Conservation (phyloP, 208 protist species). For the Porcisia deanei region DNA sequence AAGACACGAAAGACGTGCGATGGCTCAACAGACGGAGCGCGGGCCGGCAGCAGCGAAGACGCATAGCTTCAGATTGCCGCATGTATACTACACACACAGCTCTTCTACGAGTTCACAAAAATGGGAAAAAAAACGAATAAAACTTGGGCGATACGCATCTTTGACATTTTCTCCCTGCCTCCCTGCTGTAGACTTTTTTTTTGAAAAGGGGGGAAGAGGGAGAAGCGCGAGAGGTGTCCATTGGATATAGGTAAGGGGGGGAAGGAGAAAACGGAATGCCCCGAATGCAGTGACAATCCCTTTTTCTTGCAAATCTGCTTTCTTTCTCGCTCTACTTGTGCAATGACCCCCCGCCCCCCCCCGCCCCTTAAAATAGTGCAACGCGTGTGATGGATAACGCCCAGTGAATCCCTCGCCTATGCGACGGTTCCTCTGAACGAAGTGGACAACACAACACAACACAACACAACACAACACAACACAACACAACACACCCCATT, state of each 20-base stretch:
- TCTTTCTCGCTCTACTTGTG: not conserved
- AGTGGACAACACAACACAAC: too few relatives aligned
- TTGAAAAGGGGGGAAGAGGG: not conserved
- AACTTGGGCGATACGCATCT: too few relatives aligned
- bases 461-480: too few relatives aligned
- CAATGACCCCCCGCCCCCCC: not conserved
- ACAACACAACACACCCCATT: too few relatives aligned
- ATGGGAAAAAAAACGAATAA: too few relatives aligned
- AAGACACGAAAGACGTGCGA: too few relatives aligned
- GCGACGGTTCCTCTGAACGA: too few relatives aligned
- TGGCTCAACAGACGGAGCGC: too few relatives aligned
- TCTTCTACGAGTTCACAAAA: not conserved
- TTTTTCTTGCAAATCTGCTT: not conserved
- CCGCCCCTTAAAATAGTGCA: not conserved
- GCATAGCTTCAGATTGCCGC: not conserved
- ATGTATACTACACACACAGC: not conserved
- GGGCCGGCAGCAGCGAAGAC: not conserved
- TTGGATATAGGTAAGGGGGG: not conserved
- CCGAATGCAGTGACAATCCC: not conserved
- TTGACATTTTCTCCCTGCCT: too few relatives aligned
- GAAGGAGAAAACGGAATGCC: not conserved
- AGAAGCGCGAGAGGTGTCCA: not conserved
- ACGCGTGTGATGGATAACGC: too few relatives aligned
- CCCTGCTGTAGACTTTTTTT: not conserved
- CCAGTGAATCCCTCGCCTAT: too few relatives aligned